phyloP scores from a whole-genome alignment of 169 alveolate species.

The Eimeria falciformis region DNA sequence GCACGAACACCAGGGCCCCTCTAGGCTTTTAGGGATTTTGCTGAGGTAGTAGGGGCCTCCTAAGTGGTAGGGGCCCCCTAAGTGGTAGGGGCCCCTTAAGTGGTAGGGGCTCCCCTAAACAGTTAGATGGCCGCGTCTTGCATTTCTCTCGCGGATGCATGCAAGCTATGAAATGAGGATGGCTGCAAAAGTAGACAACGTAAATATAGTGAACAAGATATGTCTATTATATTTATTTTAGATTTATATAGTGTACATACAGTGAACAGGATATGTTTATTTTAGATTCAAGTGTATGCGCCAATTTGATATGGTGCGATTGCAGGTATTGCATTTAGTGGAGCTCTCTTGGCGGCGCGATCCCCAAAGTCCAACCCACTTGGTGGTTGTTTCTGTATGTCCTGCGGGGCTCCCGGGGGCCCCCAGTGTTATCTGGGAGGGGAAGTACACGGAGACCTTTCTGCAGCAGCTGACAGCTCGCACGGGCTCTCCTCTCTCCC shows the following conservation, averaged over 20 bases:
- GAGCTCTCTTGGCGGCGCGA: slow-evolving; percentile 20
- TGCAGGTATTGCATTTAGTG: background rate
- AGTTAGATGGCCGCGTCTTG: too few relatives aligned
- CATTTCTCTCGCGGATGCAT: background rate
- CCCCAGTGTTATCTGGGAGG: background rate
- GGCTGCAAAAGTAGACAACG: background rate
- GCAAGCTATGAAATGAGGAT: background rate
- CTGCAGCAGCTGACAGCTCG: slow-evolving; percentile 15
- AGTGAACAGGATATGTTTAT: background rate
- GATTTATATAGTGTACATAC: background rate
- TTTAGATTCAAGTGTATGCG: background rate
- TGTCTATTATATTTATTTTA: background rate
- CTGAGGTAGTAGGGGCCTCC: background rate
- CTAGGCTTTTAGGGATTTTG: background rate
- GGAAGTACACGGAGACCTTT: slow-evolving; percentile 25
- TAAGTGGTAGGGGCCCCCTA: background rate
- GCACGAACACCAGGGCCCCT: background rate
- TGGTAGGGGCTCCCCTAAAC: too few relatives aligned
- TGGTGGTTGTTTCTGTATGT: background rate
- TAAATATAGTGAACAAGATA: background rate
- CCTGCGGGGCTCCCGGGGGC: background rate
- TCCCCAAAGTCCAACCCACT: background rate
- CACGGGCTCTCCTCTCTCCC: slow-evolving; percentile 30
- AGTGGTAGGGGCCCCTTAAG: background rate
- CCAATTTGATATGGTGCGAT: background rate